A percentile compares a stretch with the other conserved stretches of the same genome.
Evolutionary conservation across 768 basidiomycete genomes (phyloP).

Genomic region (Mycena maculata): DNA sequence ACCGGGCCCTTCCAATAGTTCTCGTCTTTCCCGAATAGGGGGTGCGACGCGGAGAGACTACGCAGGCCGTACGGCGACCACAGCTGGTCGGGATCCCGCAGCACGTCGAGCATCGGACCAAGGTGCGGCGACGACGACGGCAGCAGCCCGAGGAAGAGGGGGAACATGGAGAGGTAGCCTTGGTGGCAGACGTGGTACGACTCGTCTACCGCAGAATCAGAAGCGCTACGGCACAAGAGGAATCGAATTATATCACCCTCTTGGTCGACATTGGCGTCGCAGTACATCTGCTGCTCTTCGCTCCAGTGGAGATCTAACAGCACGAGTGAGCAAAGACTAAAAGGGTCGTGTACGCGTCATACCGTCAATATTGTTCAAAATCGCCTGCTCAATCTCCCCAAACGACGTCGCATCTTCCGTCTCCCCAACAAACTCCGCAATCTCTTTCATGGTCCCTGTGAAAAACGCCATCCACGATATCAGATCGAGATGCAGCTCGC

Average conservation of each 20-base stretch:
- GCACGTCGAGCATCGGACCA: slow-evolving; percentile 81
- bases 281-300: slow-evolving; percentile 91
- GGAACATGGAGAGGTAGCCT: slow-evolving; percentile 95
- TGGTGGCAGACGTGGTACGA: slow-evolving; percentile 91
- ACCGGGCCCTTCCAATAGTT: slow-evolving; percentile 98
- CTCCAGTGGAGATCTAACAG: slow-evolving; percentile 90
- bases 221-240: not conserved
- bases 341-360: slow-evolving; percentile 14
- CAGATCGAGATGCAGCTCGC: slow-evolving; percentile 93
- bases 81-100: slow-evolving; percentile 83
- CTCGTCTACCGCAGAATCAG: slow-evolving; percentile 69
- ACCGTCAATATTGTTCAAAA: slow-evolving; percentile 90
- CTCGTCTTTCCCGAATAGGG: slow-evolving; percentile 91
- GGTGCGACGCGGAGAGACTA: slow-evolving; percentile 87
- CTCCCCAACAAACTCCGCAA: slow-evolving; percentile 89
- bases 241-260: slow-evolving; percentile 69
- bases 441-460: slow-evolving; percentile 90
- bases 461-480: slow-evolving; percentile 99
- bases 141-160: slow-evolving; percentile 87
- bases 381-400: slow-evolving; percentile 79
- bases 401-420: slow-evolving; percentile 86
- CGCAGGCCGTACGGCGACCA: slow-evolving; percentile 94
- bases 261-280: slow-evolving; percentile 85
- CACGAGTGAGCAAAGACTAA: not conserved
- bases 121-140: slow-evolving; percentile 83